A percentile compares a stretch with the other conserved stretches of the same genome.
Evolutionary conservation across 1,284 basidiomycete species (phyloP).

Genomic region (Limonomyces culmigenus): DNA sequence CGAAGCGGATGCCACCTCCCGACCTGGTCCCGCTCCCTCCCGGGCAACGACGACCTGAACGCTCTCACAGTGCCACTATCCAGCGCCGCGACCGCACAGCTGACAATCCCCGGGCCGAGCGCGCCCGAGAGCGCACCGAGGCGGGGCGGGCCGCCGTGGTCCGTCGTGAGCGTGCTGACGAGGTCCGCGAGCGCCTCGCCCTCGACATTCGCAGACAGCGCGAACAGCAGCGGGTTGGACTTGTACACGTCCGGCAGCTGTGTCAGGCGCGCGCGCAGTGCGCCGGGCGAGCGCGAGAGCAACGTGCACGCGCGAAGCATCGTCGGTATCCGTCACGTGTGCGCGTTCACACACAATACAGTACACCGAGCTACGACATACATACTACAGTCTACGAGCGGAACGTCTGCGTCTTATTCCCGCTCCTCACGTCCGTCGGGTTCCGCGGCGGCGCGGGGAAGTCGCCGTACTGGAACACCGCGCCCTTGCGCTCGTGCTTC

Average conservation of each 20-base stretch:
- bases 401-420: constrained; percentile 59
- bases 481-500: constrained; percentile 8
- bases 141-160: no score
- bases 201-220: constrained; percentile 1
- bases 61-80: not conserved
- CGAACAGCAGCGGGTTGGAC: constrained; percentile 1
- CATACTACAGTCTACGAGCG: no score
- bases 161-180: constrained; percentile 1
- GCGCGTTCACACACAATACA: not conserved
- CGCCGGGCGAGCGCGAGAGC: not conserved
- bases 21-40: constrained; percentile 1
- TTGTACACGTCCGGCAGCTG: not conserved
- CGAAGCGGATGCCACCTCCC: constrained; percentile 4
- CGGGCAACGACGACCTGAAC: constrained; percentile 3
- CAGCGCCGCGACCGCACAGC: constrained; percentile 1
- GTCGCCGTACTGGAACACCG: constrained; percentile 25
- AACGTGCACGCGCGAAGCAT: constrained; percentile 1
- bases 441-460: constrained; percentile 56
- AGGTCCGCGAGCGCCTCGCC: not conserved
- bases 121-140: not conserved
- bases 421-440: constrained; percentile 46
- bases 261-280: not conserved
- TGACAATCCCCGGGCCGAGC: not conserved
- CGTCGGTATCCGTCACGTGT: no score
- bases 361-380: no score